These are phyloP conservation scores for Nannizziopsis arthrosporioides DNA, from an alignment of 2,329 filamentous ascomycete genomes.

Conservation along the genomic window DNA sequence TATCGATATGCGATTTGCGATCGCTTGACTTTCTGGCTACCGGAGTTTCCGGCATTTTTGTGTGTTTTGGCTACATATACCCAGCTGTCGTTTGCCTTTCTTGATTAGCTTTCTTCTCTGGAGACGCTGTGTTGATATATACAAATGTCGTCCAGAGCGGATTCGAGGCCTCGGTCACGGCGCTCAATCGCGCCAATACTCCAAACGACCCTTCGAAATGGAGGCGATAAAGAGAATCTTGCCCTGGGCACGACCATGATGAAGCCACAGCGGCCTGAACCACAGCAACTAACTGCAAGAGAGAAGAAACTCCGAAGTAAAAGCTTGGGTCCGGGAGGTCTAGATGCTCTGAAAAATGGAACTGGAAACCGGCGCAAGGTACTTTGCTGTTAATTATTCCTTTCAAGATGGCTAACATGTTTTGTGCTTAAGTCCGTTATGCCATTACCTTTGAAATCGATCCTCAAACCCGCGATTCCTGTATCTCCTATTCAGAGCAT, in stretches of 20 bases:
- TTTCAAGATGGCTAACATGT: background rate
- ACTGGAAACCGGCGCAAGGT: slow-evolving; percentile 72
- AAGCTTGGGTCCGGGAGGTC: slow-evolving; percentile 83
- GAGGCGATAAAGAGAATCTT: slow-evolving; percentile 65
- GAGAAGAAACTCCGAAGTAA: slow-evolving; percentile 74
- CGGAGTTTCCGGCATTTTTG: background rate
- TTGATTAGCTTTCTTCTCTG: background rate
- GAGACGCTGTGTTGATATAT: background rate
- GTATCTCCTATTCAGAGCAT: slow-evolving; percentile 55
- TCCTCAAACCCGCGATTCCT: slow-evolving; percentile 67
- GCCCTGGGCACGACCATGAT: slow-evolving; percentile 52
- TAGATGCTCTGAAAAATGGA: slow-evolving; percentile 66
- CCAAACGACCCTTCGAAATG: slow-evolving; percentile 36
- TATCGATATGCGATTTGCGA: background rate
- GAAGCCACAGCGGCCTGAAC: slow-evolving; percentile 15
- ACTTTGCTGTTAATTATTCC: slow-evolving; percentile 16
- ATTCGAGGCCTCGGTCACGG: slow-evolving; percentile 38
- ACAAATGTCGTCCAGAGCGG: slow-evolving; percentile 8
- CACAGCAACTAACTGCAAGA: slow-evolving; percentile 24
- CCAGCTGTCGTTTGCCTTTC: background rate
- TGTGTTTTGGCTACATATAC: slow-evolving; percentile 3
- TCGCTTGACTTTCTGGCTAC: background rate
- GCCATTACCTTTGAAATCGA: slow-evolving; percentile 48
- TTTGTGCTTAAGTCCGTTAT: slow-evolving; percentile 28
- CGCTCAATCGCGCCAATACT: slow-evolving; percentile 60